phyloP scores from a whole-genome alignment of 805 yeast species.

The Debaryomyces prosopidis region DNA sequence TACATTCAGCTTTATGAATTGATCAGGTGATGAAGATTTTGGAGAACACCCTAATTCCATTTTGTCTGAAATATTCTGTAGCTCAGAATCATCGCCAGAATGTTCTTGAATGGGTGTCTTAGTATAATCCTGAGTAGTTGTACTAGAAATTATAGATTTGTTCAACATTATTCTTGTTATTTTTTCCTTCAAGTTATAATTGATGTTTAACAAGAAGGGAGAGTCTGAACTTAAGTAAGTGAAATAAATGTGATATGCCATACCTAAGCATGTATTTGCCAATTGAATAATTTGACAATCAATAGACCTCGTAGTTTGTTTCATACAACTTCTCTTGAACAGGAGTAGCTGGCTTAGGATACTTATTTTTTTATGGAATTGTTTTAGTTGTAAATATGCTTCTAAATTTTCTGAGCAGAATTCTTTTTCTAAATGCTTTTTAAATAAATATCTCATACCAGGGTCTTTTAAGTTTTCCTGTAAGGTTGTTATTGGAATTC shows the following conservation, averaged over 20 bases:
- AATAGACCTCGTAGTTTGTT: neutral
- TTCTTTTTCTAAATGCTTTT: conserved; percentile 61
- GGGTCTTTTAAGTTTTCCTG: conserved; percentile 65
- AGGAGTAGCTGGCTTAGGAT: conserved; percentile 39
- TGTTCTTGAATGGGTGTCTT: conserved; percentile 10
- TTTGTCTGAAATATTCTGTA: neutral
- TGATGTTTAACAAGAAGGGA: conserved; percentile 70
- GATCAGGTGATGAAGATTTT: neutral
- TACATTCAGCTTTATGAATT: neutral
- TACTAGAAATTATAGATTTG: conserved; percentile 1
- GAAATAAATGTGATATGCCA: conserved; percentile 64
- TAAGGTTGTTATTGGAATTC: conserved; percentile 14
- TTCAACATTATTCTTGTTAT: conserved; percentile 30
- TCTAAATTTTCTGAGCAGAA: conserved; percentile 77
- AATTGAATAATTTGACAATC: conserved; percentile 17
- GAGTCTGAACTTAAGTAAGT: conserved; percentile 67
- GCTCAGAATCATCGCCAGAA: neutral
- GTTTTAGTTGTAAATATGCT: conserved; percentile 60
- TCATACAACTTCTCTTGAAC: conserved; percentile 13
- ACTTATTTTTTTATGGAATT: conserved; percentile 48
- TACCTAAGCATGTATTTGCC: conserved; percentile 56
- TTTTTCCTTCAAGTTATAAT: conserved; percentile 48
- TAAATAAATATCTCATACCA: conserved; percentile 68
- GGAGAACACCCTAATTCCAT: neutral
- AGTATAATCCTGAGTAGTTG: conserved; percentile 3